phyloP scores from a whole-genome alignment of 805 yeast species.

The Schwanniomyces polymorphus region DNA sequence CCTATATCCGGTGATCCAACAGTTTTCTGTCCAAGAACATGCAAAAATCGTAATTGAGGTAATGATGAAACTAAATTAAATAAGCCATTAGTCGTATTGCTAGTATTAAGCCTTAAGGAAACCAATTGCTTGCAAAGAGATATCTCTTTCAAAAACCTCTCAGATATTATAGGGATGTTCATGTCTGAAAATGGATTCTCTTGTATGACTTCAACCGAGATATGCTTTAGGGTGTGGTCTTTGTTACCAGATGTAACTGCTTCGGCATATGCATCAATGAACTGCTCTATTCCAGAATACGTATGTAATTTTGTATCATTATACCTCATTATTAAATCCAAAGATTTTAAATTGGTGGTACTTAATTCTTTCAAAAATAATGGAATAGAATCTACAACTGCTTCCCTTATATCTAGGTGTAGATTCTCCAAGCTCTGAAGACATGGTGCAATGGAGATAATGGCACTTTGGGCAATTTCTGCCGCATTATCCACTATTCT shows the following conservation, averaged over 20 bases:
- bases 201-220: slow-evolving; percentile 41
- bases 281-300: slow-evolving; percentile 7
- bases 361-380: slow-evolving; percentile 25
- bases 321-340: slow-evolving; percentile 43
- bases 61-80: slow-evolving; percentile 22
- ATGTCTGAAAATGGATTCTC: slow-evolving; percentile 34
- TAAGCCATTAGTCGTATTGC: slow-evolving; percentile 14
- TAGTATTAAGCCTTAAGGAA: slow-evolving; percentile 43
- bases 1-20: slow-evolving; percentile 58
- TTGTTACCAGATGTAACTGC: slow-evolving; percentile 13
- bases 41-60: slow-evolving; percentile 30
- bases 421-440: slow-evolving; percentile 25
- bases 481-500: slow-evolving; percentile 12
- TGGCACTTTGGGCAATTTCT: slow-evolving; percentile 17
- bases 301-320: slow-evolving; percentile 25
- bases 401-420: slow-evolving; percentile 42
- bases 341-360: slow-evolving; percentile 19
- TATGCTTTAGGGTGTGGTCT: slow-evolving; percentile 20
- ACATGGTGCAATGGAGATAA: slow-evolving; percentile 20
- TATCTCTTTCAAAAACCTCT: slow-evolving; percentile 12
- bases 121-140: slow-evolving; percentile 17
- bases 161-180: slow-evolving; percentile 21
- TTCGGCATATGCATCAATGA: slow-evolving; percentile 13
- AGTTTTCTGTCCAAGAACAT: slow-evolving; percentile 50
- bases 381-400: slow-evolving; percentile 40